These are phyloP conservation scores for Cadophora sp. DNA, from an alignment of 2,329 filamentous ascomycete species.

Conservation along the genomic window DNA sequence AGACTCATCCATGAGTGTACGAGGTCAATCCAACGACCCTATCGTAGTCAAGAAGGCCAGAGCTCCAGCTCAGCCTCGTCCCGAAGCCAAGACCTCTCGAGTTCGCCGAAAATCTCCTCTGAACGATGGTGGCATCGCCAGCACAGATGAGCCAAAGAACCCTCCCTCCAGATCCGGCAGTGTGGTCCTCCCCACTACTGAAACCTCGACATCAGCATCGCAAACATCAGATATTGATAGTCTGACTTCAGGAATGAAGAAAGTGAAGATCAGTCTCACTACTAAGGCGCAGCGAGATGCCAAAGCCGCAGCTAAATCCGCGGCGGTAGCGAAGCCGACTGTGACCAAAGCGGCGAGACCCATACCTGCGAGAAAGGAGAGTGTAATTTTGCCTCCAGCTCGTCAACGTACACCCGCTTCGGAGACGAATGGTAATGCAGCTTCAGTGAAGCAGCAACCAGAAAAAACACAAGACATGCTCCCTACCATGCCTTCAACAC, in stretches of 20 bases:
- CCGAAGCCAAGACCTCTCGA: conserved; percentile 44
- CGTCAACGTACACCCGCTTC: not conserved
- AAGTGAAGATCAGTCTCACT: conserved; percentile 66
- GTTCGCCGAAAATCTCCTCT: conserved; percentile 40
- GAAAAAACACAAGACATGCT: conserved; percentile 17
- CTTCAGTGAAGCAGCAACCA: conserved; percentile 4
- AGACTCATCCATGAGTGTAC: conserved; percentile 51
- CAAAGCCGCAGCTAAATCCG: conserved; percentile 24
- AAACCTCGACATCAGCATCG: conserved; percentile 15
- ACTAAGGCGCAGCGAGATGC: conserved; percentile 62
- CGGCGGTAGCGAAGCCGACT: conserved; percentile 18
- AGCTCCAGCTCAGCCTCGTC: conserved; percentile 52
- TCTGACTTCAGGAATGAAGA: conserved; percentile 65
- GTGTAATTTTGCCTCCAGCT: conserved; percentile 9
- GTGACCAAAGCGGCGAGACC: conserved; percentile 19
- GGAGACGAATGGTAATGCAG: not conserved
- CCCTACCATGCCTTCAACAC: conserved; percentile 30
- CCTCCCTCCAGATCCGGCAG: conserved; percentile 20
- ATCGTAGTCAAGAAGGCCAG: conserved; percentile 67
- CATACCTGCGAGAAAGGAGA: conserved; percentile 13
- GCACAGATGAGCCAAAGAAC: not conserved
- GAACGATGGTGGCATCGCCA: conserved; percentile 22
- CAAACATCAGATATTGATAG: conserved; percentile 54
- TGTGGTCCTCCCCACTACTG: conserved; percentile 20
- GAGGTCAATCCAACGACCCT: conserved; percentile 45